Percentiles rank a stretch among this genome's conserved stretches.
Evolutionary conservation across 768 basidiomycete genomes (phyloP).

Genomic region (Termitomyces sp.): DNA sequence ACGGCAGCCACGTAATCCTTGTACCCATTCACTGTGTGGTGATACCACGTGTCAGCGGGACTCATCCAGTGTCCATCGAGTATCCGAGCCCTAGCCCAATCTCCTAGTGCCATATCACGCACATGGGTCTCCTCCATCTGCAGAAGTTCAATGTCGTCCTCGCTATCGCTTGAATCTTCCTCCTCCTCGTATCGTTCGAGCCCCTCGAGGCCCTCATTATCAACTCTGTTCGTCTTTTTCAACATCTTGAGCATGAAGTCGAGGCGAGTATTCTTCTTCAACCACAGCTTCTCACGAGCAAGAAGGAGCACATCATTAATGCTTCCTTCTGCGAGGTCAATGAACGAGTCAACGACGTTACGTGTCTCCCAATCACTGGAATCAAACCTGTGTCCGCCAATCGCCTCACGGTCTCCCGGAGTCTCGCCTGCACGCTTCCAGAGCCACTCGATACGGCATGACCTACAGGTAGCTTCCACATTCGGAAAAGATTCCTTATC

Average conservation of each 20-base stretch:
- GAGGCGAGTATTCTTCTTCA: slow-evolving; percentile 61
- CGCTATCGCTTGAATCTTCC: slow-evolving; percentile 42
- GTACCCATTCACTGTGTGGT: slow-evolving; percentile 35
- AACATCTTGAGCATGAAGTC: slow-evolving; percentile 48
- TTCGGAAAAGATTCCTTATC: slow-evolving; percentile 67
- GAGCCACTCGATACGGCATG: slow-evolving; percentile 64
- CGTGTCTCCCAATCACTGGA: slow-evolving; percentile 64
- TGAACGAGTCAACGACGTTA: slow-evolving; percentile 64
- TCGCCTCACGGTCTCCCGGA: slow-evolving; percentile 50
- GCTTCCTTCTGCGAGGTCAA: slow-evolving; percentile 70
- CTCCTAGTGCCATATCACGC: slow-evolving; percentile 57
- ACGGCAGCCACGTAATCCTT: slow-evolving; percentile 34
- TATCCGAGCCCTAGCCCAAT: slow-evolving; percentile 70
- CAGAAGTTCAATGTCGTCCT: slow-evolving; percentile 41
- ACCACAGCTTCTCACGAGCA: slow-evolving; percentile 71
- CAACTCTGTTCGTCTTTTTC: slow-evolving; percentile 29
- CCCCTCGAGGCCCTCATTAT: slow-evolving; percentile 9
- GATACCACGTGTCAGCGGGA: slow-evolving; percentile 70
- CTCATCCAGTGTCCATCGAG: slow-evolving; percentile 76
- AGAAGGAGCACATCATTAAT: slow-evolving; percentile 57
- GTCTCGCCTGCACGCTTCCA: slow-evolving; percentile 53
- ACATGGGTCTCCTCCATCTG: slow-evolving; percentile 41
- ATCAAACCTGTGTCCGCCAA: slow-evolving; percentile 42
- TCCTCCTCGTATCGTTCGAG: slow-evolving; percentile 22
- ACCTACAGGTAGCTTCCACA: slow-evolving; percentile 64